A percentile compares a stretch with the other conserved stretches of the same genome.
These are phyloP conservation scores for Amaranthus tricolor DNA, from an alignment of 179 eudicot species.

Conservation along the genomic window DNA sequence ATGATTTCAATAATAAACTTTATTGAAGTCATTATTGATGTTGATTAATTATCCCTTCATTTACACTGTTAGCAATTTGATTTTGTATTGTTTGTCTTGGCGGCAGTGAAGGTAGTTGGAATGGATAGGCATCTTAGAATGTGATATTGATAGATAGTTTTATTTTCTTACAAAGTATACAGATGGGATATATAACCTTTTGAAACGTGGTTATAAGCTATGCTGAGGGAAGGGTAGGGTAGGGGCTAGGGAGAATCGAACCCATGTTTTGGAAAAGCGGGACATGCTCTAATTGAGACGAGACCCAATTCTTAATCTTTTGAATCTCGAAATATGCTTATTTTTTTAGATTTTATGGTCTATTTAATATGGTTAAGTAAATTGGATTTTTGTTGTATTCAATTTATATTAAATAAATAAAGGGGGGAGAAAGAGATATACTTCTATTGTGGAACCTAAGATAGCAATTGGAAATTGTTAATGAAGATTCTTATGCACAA, in stretches of 20 bases:
- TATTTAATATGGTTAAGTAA: background rate
- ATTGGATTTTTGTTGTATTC: conserved; percentile 1
- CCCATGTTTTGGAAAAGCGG: no score
- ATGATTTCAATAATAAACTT: conserved; percentile 13
- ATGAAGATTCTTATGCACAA: conserved; percentile 2
- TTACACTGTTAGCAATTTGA: conserved; percentile 22
- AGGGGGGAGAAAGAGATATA: background rate
- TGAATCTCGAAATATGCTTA: background rate
- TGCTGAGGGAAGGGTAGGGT: no score
- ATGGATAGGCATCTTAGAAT: conserved; percentile 30
- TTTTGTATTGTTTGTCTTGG: conserved; percentile 27
- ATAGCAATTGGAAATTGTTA: conserved; percentile 7
- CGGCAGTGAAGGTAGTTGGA: conserved; percentile 35
- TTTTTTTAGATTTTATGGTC: background rate
- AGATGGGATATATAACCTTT: background rate
- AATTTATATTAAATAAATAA: background rate
- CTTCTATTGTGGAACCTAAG: conserved; percentile 6
- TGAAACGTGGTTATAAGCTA: no score
- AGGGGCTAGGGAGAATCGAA: no score
- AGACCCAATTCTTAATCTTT: background rate
- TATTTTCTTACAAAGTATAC: conserved; percentile 8
- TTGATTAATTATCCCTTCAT: conserved; percentile 25
- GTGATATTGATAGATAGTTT: conserved; percentile 20
- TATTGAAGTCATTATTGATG: conserved; percentile 27
- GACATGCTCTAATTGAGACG: no score